Evolutionary conservation across 2,329 filamentous ascomycete genomes (phyloP).

Genomic region (Cytospora mali): DNA sequence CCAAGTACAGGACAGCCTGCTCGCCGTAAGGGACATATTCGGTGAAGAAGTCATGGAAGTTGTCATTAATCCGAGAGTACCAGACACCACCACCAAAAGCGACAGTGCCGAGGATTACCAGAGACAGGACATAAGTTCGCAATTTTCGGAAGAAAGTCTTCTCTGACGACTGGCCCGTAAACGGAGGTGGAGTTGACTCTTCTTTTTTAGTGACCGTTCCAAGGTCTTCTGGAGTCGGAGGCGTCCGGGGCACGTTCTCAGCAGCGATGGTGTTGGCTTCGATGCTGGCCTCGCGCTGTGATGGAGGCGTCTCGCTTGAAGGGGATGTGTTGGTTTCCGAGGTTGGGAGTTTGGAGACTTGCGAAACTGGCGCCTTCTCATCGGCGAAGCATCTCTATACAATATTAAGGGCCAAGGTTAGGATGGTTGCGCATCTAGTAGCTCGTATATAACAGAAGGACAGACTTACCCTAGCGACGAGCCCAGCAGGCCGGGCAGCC

Average conservation of each 20-base stretch:
- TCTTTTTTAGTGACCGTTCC: slow-evolving; percentile 13
- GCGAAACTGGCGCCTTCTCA: slow-evolving; percentile 52
- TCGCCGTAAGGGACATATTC: slow-evolving; percentile 95
- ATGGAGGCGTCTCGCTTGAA: slow-evolving; percentile 43
- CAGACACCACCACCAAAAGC: slow-evolving; percentile 88
- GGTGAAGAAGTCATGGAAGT: slow-evolving; percentile 98
- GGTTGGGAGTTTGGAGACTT: slow-evolving; percentile 54
- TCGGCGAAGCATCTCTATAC: slow-evolving; percentile 61
- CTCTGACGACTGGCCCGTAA: slow-evolving; percentile 49
- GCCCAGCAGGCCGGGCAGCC: slow-evolving; percentile 41
- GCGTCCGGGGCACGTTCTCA: slow-evolving; percentile 45
- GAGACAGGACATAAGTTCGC: slow-evolving; percentile 74
- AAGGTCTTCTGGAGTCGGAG: slow-evolving; percentile 41
- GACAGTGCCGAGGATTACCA: slow-evolving; percentile 74
- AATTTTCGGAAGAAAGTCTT: slow-evolving; percentile 71
- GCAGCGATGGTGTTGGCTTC: slow-evolving; percentile 42
- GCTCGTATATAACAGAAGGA: slow-evolving; percentile 30
- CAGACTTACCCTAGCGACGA: slow-evolving; percentile 44
- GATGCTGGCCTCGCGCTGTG: slow-evolving; percentile 40
- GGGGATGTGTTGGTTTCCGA: slow-evolving; percentile 56
- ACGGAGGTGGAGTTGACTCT: slow-evolving; percentile 39
- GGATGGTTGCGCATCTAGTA: slow-evolving; percentile 28
- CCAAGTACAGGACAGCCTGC: slow-evolving; percentile 90
- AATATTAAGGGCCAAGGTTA: slow-evolving; percentile 1
- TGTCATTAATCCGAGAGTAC: slow-evolving; percentile 92